Percentiles rank a stretch among this genome's conserved stretches.
These are phyloP conservation scores for Ceratocystis destructans DNA, from an alignment of 2,329 filamentous ascomycete genomes.

Conservation along the genomic window DNA sequence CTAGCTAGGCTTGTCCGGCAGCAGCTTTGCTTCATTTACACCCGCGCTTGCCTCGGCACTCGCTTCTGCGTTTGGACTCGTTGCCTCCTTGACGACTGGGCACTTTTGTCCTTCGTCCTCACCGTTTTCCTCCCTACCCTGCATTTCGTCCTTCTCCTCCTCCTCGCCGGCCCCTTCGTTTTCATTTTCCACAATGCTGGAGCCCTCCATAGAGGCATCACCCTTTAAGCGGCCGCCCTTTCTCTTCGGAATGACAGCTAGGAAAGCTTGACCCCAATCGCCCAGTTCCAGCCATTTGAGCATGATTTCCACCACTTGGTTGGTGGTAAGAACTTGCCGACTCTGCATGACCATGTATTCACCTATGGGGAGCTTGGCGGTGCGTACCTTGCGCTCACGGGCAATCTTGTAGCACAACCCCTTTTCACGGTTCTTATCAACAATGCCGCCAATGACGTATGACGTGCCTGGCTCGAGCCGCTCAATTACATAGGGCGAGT, in stretches of 20 bases:
- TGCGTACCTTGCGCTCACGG: constrained; percentile 59
- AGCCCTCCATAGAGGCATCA: constrained; percentile 18
- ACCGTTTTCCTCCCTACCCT: constrained; percentile 10
- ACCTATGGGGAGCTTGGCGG: constrained; percentile 86
- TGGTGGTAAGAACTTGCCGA: constrained; percentile 75
- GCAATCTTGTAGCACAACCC: constrained; percentile 81
- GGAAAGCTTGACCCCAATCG: constrained; percentile 84
- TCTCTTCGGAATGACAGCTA: constrained; percentile 74
- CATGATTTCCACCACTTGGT: constrained; percentile 97
- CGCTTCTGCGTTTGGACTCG: constrained; percentile 14
- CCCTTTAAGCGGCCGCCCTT: constrained; percentile 62
- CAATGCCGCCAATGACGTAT: constrained; percentile 86
- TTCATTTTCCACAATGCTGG: constrained; percentile 22
- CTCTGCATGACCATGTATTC: constrained; percentile 86
- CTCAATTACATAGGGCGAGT: constrained; percentile 74
- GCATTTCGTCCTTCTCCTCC: constrained; percentile 20
- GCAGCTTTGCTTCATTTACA: constrained; percentile 4
- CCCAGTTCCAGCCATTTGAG: constrained; percentile 77
- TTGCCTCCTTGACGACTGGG: constrained; percentile 12
- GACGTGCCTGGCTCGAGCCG: constrained; percentile 75
- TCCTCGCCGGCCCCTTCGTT: constrained; percentile 25
- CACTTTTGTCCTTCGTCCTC: constrained; percentile 11
- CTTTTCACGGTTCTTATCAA: constrained; percentile 95
- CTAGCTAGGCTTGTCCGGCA: not conserved
- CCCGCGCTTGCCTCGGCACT: not conserved